phyloP scores from a whole-genome alignment of 176 grass and related monocot genomes.

The Lolium rigidum region DNA sequence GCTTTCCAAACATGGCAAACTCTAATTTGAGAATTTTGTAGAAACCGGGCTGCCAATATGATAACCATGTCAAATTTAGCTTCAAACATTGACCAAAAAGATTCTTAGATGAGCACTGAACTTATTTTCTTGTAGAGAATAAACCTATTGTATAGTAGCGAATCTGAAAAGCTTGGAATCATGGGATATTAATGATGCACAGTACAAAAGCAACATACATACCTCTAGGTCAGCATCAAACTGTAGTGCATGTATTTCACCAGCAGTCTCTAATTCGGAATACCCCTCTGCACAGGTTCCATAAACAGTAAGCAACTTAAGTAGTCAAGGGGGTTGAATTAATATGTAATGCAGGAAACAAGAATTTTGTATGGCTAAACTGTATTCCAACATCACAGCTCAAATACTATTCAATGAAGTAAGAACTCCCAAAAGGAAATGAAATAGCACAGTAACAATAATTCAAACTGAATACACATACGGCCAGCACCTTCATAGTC shows the following conservation, averaged over 20 bases:
- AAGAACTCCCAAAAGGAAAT: constrained; percentile 35
- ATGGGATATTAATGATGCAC: constrained; percentile 41
- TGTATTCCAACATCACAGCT: not conserved
- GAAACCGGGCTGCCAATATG: not conserved
- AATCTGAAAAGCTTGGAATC: not conserved
- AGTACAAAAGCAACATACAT: constrained; percentile 53
- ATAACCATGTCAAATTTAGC: constrained; percentile 29
- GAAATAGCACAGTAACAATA: constrained; percentile 1
- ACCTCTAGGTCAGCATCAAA: constrained; percentile 68
- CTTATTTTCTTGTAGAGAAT: constrained; percentile 20
- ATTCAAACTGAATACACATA: constrained; percentile 28
- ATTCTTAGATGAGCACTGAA: not conserved
- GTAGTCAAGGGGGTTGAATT: constrained; percentile 14
- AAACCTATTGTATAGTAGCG: not conserved
- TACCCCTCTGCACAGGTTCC: constrained; percentile 48
- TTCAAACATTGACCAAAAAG: constrained; percentile 24
- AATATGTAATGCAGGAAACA: constrained; percentile 30
- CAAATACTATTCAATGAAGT: constrained; percentile 40
- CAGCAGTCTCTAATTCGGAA: constrained; percentile 50
- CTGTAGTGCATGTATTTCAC: constrained; percentile 45
- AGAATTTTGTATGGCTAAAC: constrained; percentile 19
- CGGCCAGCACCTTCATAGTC: constrained; percentile 62
- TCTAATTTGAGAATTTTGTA: constrained; percentile 26
- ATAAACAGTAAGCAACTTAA: constrained; percentile 8
- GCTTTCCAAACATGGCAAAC: not conserved